phyloP scores from a whole-genome alignment of 2,329 filamentous ascomycete species.

The Grosmannia penicillata region DNA sequence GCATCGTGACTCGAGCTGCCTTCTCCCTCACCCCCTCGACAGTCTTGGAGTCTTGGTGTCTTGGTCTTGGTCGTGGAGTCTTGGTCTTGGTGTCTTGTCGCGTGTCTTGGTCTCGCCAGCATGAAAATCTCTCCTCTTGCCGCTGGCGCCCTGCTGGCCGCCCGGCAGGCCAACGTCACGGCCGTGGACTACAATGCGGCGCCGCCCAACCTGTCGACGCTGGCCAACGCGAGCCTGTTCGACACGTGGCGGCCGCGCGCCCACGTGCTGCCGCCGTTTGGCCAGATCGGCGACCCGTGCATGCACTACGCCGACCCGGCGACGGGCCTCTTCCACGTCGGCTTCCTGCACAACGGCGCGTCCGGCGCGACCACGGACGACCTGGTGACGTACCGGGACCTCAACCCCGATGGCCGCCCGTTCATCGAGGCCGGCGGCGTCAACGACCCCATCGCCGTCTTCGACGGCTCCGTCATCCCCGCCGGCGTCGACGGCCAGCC shows the following conservation, averaged over 20 bases:
- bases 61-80: neutral
- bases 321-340: slow-evolving; percentile 1
- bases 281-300: slow-evolving; percentile 2
- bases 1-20: no score
- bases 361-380: slow-evolving; percentile 1
- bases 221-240: slow-evolving; percentile 1
- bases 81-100: neutral
- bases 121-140: neutral
- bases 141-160: neutral
- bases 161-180: neutral
- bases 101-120: neutral
- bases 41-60: no score
- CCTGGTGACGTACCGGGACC: slow-evolving; percentile 1
- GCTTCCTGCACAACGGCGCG: slow-evolving; percentile 1
- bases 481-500: slow-evolving; percentile 1
- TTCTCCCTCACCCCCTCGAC: no score
- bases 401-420: neutral
- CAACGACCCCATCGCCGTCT: slow-evolving; percentile 1
- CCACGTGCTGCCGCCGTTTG: slow-evolving; percentile 1
- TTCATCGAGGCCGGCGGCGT: slow-evolving; percentile 1
- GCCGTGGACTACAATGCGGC: slow-evolving; percentile 1
- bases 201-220: neutral
- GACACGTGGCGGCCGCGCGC: slow-evolving; percentile 1
- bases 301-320: slow-evolving; percentile 1
- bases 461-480: slow-evolving; percentile 3